phyloP scores from a whole-genome alignment of 2,329 filamentous ascomycete species.

The Dryadomyces sulphureus region DNA sequence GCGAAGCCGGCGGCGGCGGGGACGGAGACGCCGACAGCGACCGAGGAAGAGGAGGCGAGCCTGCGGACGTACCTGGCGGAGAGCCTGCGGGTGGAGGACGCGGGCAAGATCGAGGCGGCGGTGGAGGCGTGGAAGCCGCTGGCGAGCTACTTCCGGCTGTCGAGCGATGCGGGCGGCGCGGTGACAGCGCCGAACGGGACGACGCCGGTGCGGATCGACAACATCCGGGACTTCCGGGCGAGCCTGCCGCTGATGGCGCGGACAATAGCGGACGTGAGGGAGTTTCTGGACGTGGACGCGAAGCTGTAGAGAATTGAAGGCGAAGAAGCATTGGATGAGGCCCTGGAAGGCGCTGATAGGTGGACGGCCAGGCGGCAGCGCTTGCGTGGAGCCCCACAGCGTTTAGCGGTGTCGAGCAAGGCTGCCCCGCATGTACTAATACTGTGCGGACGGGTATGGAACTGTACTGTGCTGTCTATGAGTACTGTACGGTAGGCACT shows the following conservation, averaged over 20 bases:
- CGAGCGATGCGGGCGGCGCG: constrained; percentile 14
- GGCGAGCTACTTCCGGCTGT: constrained; percentile 12
- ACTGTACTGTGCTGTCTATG: no score
- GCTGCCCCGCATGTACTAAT: no score
- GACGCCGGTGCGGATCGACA: constrained; percentile 50
- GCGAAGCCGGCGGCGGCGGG: constrained; percentile 24
- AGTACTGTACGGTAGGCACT: no score
- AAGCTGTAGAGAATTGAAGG: constrained; percentile 45
- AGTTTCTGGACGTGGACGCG: constrained; percentile 73
- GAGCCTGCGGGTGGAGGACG: constrained; percentile 28
- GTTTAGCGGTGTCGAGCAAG: no score
- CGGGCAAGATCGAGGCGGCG: constrained; percentile 30
- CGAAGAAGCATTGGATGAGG: no score
- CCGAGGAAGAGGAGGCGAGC: constrained; percentile 33
- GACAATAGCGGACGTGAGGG: constrained; percentile 57
- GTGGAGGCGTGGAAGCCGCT: constrained; percentile 21
- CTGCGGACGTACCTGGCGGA: constrained; percentile 35
- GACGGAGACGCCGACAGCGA: constrained; percentile 31
- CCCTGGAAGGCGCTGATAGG: no score
- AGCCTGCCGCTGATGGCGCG: constrained; percentile 58
- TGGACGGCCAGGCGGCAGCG: no score
- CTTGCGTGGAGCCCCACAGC: no score
- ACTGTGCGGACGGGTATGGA: no score
- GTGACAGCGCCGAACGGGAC: constrained; percentile 29
- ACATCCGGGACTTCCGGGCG: constrained; percentile 71